phyloP scores from a whole-genome alignment of 768 basidiomycete species.

The Cystofilobasidium bisporidii region DNA sequence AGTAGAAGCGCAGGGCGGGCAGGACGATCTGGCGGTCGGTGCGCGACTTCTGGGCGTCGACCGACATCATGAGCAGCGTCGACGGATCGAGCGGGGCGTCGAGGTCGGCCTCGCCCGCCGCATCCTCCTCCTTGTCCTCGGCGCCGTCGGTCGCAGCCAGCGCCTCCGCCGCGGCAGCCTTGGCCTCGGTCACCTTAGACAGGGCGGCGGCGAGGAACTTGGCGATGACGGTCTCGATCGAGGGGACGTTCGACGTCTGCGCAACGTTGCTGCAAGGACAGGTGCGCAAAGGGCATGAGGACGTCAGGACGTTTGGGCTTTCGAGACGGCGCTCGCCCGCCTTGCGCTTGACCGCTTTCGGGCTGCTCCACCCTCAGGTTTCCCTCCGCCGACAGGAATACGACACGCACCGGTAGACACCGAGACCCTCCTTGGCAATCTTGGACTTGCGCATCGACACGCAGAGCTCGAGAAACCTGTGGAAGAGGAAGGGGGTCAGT shows the following conservation, averaged over 20 bases:
- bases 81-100: constrained; percentile 27
- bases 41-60: constrained; percentile 61
- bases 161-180: constrained; percentile 46
- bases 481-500: not conserved
- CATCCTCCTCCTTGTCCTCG: constrained; percentile 64
- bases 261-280: constrained; percentile 95
- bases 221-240: constrained; percentile 84
- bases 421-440: constrained; percentile 86
- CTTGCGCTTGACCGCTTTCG: too few species aligned
- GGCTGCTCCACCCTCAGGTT: too few species aligned
- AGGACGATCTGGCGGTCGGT: constrained; percentile 91
- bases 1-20: constrained; percentile 96
- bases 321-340: too few species aligned
- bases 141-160: constrained; percentile 2
- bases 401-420: constrained; percentile 23
- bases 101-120: constrained; percentile 26
- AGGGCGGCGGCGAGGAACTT: constrained; percentile 72
- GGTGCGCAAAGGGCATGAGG: too few species aligned
- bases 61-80: constrained; percentile 28
- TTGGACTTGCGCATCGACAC: constrained; percentile 89
- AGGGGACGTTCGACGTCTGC: constrained; percentile 79
- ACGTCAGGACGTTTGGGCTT: too few species aligned
- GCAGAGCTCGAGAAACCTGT: constrained; percentile 65
- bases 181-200: constrained; percentile 70
- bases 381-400: too few species aligned